phyloP scores from a whole-genome alignment of 306 rosid genomes.

The Dryas octopetala region DNA sequence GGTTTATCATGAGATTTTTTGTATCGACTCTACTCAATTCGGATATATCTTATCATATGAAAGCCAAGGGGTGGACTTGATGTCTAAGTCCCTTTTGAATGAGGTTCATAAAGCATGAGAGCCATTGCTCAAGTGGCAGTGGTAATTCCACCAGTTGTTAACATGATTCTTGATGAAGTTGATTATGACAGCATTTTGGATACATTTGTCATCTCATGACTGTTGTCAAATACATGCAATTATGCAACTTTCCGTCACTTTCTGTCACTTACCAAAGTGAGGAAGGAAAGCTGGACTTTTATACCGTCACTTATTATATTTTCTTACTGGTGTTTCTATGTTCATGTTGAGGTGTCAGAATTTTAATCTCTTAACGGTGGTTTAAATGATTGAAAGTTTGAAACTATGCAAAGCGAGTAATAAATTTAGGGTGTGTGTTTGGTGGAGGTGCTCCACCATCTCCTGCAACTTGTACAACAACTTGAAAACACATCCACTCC shows the following conservation, averaged over 20 bases:
- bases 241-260: not conserved
- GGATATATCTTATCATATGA: not conserved
- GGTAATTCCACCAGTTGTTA: not conserved
- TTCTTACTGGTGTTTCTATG: not conserved
- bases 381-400: not conserved
- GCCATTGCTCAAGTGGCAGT: not conserved
- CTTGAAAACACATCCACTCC: not conserved
- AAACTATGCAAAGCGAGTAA: not conserved
- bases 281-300: not conserved
- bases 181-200: not conserved
- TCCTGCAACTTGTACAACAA: not conserved
- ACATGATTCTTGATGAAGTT: not conserved
- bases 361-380: not conserved
- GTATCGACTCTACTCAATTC: not conserved
- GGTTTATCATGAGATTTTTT: slow-evolving; percentile 20
- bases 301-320: not conserved
- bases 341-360: not conserved
- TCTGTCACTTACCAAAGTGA: not conserved
- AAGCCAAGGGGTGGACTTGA: not conserved
- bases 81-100: not conserved
- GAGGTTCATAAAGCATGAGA: not conserved
- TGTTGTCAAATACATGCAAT: not conserved
- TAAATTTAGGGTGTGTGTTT: not conserved
- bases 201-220: not conserved
- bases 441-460: not conserved